Base-by-base conservation (phyloP, 768 basidiomycete species). In the Termitomyces sp. region DNA sequence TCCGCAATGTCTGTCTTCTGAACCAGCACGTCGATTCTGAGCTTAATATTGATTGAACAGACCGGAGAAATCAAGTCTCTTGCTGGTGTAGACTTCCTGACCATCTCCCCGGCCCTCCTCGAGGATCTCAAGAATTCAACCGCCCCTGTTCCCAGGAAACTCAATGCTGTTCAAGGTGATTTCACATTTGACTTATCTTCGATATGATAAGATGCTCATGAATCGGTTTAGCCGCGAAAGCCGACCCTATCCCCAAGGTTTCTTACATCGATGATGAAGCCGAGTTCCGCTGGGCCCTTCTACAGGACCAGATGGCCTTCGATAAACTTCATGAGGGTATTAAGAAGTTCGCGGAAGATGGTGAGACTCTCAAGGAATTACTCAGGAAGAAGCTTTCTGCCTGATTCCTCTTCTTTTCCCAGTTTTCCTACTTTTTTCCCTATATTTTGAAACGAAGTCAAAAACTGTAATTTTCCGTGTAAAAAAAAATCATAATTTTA, bases 1-100 rank as follows among this genome's bases (percentile, higher is more conserved):
- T 99, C 94, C 91, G 97, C 71, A 98, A 98, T 80, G 88, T 94
- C 65, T 57, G 89, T 77, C 3, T n/a, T 26, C 41, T 30, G 16
- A 54, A 35, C 11, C 7, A 38, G 36, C 18, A n/a, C 18, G 38
- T n/a, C 38, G 18, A 40, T 6, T 18, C 6, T 40, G 5, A 45
- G 24, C 32, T 64, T 43, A 53, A 55, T 30, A 53, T 50, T 46
- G 36, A 30, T 32, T 43, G 36, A 43, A 33, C 62, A 94, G 92
- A 73, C 74, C 56, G 91, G 92, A 66, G 97, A 98, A 79, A 97
- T 98, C 78, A 92, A 86, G 72, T 83, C 90, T 2, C 85, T 99
- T 55, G 94, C 96, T 54, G 97, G 97, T 63, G 92, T 95, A 61
- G 97, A 99, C 77, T 99, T 90, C 85, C 79, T 99, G 64, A 99